Evolutionary conservation across 2,329 filamentous ascomycete species (phyloP), one percentile per base, ranked within the genome.

Genomic region (Botrytis cinerea): DNA sequence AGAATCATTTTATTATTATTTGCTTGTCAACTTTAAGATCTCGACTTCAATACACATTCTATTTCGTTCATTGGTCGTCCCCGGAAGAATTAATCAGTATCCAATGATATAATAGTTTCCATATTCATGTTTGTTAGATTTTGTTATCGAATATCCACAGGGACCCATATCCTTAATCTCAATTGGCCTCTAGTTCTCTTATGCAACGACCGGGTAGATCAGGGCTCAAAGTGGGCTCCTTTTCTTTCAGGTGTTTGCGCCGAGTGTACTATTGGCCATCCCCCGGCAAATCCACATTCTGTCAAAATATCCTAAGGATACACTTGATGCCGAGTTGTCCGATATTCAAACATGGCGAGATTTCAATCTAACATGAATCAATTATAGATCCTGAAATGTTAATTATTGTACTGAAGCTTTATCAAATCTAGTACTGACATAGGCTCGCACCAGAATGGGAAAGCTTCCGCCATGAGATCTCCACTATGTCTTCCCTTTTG

Each of bases 81-180:
- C n/a, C 18, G 14, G 14, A 54, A n/a, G n/a, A 28, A 54, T 4
- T n/a, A 54, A 54, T 54, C 14, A 54, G 2, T 38, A n/a, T 61
- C 59, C 59, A 25, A 25, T 61, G 25, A 35, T 38, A n/a, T 40
- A 22, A n/a, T 43, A 43, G 38, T 43, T 43, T 1, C 25, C 60
- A 40, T 43, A 43, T 67, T 51, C n/a, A 67, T 20, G n/a, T 51
- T n/a, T 4, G 22, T 43, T 54, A 28, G 46, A 40, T 43, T 28
- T 57, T 18, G 25, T 43, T 43, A 68, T 68, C 64, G n/a, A 64
- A 32, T 66, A 38, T 57, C 66, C 48, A 57, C 64, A 67, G 2
- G 2, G 25, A 40, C 14, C 32, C 66, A 57, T 68, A 54, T 68
- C 18, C 32, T 40, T 28, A 51, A 54, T 68, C 46, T 68, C 35